phyloP scores from a whole-genome alignment of 2,329 filamentous ascomycete genomes.

The Setomelanomma holmii region DNA sequence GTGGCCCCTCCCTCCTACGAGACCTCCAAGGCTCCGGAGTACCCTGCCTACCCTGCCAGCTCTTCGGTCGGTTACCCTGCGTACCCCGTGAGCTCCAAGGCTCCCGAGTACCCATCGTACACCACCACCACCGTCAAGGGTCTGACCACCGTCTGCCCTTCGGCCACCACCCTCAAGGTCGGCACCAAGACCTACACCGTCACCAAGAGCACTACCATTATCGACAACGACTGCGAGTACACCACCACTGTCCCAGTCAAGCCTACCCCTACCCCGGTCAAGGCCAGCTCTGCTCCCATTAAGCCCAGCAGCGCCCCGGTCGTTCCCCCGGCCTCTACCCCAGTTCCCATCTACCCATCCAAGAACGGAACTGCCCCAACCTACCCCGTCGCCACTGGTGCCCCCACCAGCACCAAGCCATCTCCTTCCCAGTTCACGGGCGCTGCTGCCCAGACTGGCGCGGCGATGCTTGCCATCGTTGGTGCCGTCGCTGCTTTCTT shows the following conservation, averaged over 20 bases:
- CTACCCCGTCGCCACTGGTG: constrained; percentile 30
- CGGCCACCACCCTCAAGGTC: constrained; percentile 36
- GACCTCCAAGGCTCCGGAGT: neutral
- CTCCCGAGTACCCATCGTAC: constrained; percentile 9
- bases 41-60: constrained; percentile 10
- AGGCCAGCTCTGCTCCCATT: constrained; percentile 25
- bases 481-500: constrained; percentile 55
- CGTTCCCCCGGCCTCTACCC: constrained; percentile 21
- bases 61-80: constrained; percentile 3
- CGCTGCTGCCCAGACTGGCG: constrained; percentile 60
- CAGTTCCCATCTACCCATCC: constrained; percentile 23
- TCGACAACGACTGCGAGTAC: constrained; percentile 33
- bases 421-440: constrained; percentile 55
- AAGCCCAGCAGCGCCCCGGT: constrained; percentile 25
- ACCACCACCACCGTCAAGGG: constrained; percentile 36
- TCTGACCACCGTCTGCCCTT: constrained; percentile 31
- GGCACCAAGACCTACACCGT: constrained; percentile 43
- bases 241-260: constrained; percentile 29
- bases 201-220: constrained; percentile 40
- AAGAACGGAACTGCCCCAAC: constrained; percentile 31
- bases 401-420: constrained; percentile 39
- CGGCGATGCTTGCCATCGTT: constrained; percentile 60
- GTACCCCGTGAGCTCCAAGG: constrained; percentile 4
- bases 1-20: constrained; percentile 13
- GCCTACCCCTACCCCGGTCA: constrained; percentile 21